Percentiles rank a stretch among this genome's conserved stretches.
Evolutionary conservation across 345 rosid genomes (phyloP).

Genomic region (Boechera divaricarpa): DNA sequence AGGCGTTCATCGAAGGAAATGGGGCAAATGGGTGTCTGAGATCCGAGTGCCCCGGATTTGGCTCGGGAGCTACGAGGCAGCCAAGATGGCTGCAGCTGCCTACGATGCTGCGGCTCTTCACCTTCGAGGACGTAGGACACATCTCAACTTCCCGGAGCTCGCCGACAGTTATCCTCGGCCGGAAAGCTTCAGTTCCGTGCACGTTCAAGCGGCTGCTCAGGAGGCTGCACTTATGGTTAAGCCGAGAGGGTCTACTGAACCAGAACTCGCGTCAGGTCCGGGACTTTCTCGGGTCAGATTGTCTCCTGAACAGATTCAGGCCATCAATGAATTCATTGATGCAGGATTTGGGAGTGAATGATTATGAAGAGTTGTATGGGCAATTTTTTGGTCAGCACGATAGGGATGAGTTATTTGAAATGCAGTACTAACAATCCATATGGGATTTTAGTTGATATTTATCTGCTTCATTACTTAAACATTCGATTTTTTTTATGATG

Average conservation of each 20-base stretch:
- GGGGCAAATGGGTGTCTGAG: slow-evolving; percentile 99
- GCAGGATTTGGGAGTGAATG: slow-evolving; percentile 38
- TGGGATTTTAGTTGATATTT: slow-evolving; percentile 19
- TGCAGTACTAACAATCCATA: slow-evolving; percentile 36
- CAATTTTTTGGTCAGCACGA: slow-evolving; percentile 24
- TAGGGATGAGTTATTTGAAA: slow-evolving; percentile 13
- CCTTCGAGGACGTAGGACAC: slow-evolving; percentile 62
- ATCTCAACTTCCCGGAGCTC: slow-evolving; percentile 74
- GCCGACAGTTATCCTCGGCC: slow-evolving; percentile 56
- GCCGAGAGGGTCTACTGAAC: slow-evolving; percentile 23
- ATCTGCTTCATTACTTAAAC: background rate
- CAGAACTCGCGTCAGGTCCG: slow-evolving; percentile 6
- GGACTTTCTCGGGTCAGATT: slow-evolving; percentile 62
- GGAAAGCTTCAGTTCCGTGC: slow-evolving; percentile 54
- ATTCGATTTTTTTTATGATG: background rate
- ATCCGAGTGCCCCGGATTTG: slow-evolving; percentile 86
- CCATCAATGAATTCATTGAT: slow-evolving; percentile 66
- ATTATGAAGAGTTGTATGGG: slow-evolving; percentile 39
- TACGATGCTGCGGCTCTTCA: slow-evolving; percentile 82
- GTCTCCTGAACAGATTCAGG: slow-evolving; percentile 75
- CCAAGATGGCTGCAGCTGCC: slow-evolving; percentile 93
- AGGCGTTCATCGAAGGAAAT: slow-evolving; percentile 79
- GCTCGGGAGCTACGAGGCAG: slow-evolving; percentile 86
- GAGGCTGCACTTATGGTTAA: slow-evolving; percentile 52
- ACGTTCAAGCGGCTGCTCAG: slow-evolving; percentile 77